A percentile compares a stretch with the other conserved stretches of the same genome.
These are phyloP conservation scores for Diaporthe citriasiana DNA, from an alignment of 2,329 filamentous ascomycete genomes.

Conservation along the genomic window DNA sequence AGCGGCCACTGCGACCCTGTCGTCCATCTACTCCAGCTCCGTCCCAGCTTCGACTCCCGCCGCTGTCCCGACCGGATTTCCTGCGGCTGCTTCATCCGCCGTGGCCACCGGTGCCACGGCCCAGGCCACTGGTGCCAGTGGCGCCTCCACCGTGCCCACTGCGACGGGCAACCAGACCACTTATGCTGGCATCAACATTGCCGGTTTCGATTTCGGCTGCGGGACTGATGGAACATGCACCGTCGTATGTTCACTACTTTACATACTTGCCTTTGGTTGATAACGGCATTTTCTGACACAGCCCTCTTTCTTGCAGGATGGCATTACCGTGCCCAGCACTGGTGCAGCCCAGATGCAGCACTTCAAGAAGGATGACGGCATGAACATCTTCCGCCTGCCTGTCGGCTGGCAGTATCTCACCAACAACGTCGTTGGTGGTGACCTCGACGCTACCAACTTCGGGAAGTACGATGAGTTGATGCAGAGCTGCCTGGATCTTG, in stretches of 20 bases:
- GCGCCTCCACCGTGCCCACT: background rate
- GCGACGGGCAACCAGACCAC: slow-evolving; percentile 26
- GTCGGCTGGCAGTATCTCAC: slow-evolving; percentile 68
- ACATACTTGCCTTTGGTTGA: background rate
- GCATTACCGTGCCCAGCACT: slow-evolving; percentile 35
- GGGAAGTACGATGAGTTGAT: slow-evolving; percentile 64
- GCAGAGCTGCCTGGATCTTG: slow-evolving; percentile 62
- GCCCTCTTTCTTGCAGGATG: slow-evolving; percentile 49
- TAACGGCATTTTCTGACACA: slow-evolving; percentile 43
- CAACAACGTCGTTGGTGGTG: slow-evolving; percentile 58
- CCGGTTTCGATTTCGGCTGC: slow-evolving; percentile 65
- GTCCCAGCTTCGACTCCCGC: background rate
- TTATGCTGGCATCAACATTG: slow-evolving; percentile 57
- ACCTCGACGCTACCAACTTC: slow-evolving; percentile 57
- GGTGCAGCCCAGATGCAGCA: slow-evolving; percentile 67
- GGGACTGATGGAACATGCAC: slow-evolving; percentile 57
- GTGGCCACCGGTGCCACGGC: background rate
- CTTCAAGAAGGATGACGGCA: slow-evolving; percentile 65
- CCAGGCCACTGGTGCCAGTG: background rate
- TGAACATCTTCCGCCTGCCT: slow-evolving; percentile 70
- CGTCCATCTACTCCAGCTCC: slow-evolving; percentile 25
- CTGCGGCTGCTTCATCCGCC: slow-evolving; percentile 18
- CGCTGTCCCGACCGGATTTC: background rate
- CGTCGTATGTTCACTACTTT: slow-evolving; percentile 32
- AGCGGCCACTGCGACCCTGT: slow-evolving; percentile 39